Conservation (phyloP, 768 basidiomycete species). For the Chlorophyllum brunneum region DNA sequence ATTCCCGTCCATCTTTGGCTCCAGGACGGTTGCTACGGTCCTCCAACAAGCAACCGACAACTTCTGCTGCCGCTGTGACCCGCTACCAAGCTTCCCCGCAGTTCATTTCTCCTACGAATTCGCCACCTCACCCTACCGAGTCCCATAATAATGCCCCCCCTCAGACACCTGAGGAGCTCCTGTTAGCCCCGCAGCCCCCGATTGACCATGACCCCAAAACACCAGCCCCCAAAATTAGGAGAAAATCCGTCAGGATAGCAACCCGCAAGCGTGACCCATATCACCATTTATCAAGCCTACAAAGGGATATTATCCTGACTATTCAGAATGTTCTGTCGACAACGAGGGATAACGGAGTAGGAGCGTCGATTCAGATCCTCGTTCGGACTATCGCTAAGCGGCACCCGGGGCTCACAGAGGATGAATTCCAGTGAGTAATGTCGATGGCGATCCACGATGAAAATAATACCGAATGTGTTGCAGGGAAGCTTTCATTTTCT, state of each 20-base stretch:
- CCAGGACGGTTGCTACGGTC: conserved; percentile 15
- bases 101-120: not conserved
- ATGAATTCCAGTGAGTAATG: conserved; percentile 14
- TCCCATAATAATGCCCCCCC: not conserved
- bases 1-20: conserved; percentile 16
- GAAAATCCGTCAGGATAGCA: not conserved
- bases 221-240: not conserved
- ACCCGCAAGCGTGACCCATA: conserved; percentile 17
- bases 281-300: conserved; percentile 17
- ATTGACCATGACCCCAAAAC: not conserved
- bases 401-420: not conserved
- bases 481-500: conserved; percentile 19
- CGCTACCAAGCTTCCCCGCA: not conserved
- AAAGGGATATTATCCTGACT: conserved; percentile 21
- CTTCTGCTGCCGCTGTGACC: not conserved
- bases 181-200: not conserved
- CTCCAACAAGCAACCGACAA: not conserved
- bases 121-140: not conserved
- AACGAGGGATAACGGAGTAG: not conserved
- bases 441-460: not conserved
- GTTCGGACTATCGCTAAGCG: conserved; percentile 4
- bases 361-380: not conserved
- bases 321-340: conserved; percentile 2
- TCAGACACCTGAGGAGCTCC: not conserved
- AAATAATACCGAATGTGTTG: not conserved